Percentiles rank a stretch among this genome's conserved stretches.
These are phyloP conservation scores for Hypocreales sp. DNA, from an alignment of 2,329 filamentous ascomycete species.

Conservation along the genomic window DNA sequence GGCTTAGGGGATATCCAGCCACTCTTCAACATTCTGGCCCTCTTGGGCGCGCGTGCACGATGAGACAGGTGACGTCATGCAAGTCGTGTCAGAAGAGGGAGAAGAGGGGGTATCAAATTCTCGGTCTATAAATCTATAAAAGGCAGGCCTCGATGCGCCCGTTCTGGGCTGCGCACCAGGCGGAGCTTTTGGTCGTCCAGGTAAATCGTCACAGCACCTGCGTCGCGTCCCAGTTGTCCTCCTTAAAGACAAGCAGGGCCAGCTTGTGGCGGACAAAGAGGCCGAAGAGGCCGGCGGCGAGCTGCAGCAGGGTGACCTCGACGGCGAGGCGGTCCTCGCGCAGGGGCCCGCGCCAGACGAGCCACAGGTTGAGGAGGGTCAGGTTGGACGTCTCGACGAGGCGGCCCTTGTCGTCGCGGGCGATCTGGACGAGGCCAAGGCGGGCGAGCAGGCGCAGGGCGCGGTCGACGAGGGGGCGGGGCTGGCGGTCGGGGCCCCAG, in stretches of 20 bases:
- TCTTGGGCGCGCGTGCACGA: no score
- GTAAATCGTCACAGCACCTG: no score
- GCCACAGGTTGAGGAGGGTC: conserved; percentile 88
- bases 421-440: conserved; percentile 53
- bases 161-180: no score
- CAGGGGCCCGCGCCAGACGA: conserved; percentile 87
- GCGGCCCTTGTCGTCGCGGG: conserved; percentile 48
- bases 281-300: conserved; percentile 60
- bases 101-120: no score
- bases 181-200: no score
- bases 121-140: no score
- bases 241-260: conserved; percentile 75
- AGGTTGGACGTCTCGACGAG: conserved; percentile 78
- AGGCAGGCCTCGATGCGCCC: no score
- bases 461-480: conserved; percentile 44
- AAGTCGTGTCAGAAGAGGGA: no score
- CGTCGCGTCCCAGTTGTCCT: conserved; percentile 55
- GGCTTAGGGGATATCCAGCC: no score
- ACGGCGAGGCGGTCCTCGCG: conserved; percentile 70
- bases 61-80: no score
- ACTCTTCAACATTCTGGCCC: no score
- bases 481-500: conserved; percentile 54
- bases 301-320: conserved; percentile 70
- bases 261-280: conserved; percentile 75
- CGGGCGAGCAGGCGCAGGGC: conserved; percentile 53